phyloP scores from a whole-genome alignment of 306 rosid genomes.

The Gynostemma pentaphyllum region DNA sequence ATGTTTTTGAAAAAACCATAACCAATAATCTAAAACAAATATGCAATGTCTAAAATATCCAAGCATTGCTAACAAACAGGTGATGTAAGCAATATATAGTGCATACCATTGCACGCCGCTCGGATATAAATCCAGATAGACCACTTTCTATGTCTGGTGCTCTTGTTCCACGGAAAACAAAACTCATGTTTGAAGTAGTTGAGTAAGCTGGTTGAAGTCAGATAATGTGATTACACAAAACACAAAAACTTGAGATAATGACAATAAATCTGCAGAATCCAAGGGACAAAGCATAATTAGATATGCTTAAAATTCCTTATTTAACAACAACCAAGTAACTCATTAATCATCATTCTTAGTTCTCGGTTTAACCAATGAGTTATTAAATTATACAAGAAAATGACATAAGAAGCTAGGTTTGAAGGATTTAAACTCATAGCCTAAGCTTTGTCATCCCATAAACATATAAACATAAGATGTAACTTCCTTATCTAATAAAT shows the following conservation, averaged over 20 bases:
- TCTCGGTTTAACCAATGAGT: not conserved
- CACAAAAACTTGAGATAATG: not conserved
- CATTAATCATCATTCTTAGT: not conserved
- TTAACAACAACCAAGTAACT: too few relatives aligned
- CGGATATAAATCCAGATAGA: conserved; percentile 63
- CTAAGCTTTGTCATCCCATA: not conserved
- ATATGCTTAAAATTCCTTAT: too few relatives aligned
- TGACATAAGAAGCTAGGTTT: not conserved
- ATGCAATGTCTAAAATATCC: not conserved
- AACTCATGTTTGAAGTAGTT: conserved; percentile 49
- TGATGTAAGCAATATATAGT: not conserved
- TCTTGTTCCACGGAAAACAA: conserved; percentile 83
- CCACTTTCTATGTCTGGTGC: conserved; percentile 68
- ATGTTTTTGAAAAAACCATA: not conserved
- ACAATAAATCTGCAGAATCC: not conserved
- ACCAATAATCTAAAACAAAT: too few relatives aligned
- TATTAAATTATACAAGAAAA: not conserved
- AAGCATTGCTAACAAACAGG: not conserved
- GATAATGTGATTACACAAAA: not conserved
- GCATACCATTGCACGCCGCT: conserved; percentile 70
- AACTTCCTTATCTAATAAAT: not conserved
- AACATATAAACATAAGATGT: not conserved
- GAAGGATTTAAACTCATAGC: not conserved
- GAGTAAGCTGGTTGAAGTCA: conserved; percentile 4
- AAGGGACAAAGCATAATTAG: too few relatives aligned